Evolutionary conservation across 805 yeast species (phyloP), one percentile per base, ranked within the genome.

Genomic region (Candida takata): DNA sequence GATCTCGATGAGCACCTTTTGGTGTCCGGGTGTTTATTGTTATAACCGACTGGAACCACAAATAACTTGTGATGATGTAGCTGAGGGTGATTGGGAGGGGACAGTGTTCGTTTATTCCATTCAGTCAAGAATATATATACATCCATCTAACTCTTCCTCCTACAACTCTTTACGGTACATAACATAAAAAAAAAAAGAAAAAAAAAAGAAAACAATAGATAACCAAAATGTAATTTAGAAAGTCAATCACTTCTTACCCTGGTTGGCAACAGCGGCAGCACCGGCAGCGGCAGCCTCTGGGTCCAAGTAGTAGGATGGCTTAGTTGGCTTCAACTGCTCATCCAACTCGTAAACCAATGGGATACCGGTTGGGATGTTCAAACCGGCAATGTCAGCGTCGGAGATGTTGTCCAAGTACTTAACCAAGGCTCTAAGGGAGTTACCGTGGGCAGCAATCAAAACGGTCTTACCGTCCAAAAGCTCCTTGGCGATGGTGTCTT

Each of bases 251-350:
- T 74, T 73, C 71, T 75, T 77, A 65, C 97, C 97, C 73, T 88
- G 97, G 56, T 85, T 85, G 56, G 97, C 97, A 55, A 88, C 97
- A 43, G 96, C 96, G 60, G 97, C 97, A 50, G 97, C 97, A 75
- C 97, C 97, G 38, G 96, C 96, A 48, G 88, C 95, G 58, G 97
- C 97, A 58, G 97, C 97, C 72, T 86, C 97, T 58, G 97, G 97
- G 71, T 88, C 97, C 69, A 88, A 81, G 80, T 88, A 88, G 77
- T 88, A 86, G 54, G 94, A 79, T 52, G 86, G 83, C 79, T 87
- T 87, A 61, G 80, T 71, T 69, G 97, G 97, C 69, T 77, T 77
- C 69, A 88, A 78, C 58, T 74, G 60, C 36, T 74, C 82, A 63
- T 88, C 96, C 60, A 88, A 79, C 71, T 90, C 97, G 71, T 84